These are phyloP conservation scores for Penicillium aurantiogriseum DNA, from an alignment of 2,329 filamentous ascomycete species.

Conservation along the genomic window DNA sequence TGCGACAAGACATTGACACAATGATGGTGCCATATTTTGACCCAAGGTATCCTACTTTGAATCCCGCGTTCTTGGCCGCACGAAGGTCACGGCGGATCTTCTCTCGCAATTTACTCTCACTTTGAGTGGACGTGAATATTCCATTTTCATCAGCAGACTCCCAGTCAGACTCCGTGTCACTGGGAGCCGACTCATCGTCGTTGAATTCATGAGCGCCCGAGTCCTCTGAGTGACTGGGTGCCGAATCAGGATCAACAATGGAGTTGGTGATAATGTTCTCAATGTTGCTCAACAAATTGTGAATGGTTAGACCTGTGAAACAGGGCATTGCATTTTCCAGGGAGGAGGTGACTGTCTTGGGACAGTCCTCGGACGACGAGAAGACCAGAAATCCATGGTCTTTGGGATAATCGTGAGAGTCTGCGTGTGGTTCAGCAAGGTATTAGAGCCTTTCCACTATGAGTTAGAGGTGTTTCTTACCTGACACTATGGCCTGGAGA, in stretches of 20 bases:
- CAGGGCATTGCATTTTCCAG: constrained; percentile 46
- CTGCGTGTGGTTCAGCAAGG: constrained; percentile 32
- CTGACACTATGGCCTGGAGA: constrained; percentile 41
- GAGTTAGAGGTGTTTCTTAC: constrained; percentile 24
- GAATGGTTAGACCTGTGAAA: constrained; percentile 43
- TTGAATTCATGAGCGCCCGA: not conserved
- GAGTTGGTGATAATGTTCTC: constrained; percentile 38
- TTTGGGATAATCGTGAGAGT: constrained; percentile 61
- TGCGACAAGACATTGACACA: constrained; percentile 67
- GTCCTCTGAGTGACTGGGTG: constrained; percentile 10
- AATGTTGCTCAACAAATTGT: constrained; percentile 51
- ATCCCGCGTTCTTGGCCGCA: constrained; percentile 62
- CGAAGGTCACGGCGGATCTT: constrained; percentile 62
- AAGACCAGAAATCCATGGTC: constrained; percentile 52
- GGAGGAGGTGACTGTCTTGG: constrained; percentile 29
- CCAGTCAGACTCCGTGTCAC: constrained; percentile 35
- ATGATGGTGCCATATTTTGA: constrained; percentile 53
- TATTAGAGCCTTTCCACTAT: not conserved
- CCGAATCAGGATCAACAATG: constrained; percentile 5
- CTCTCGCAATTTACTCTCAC: constrained; percentile 13
- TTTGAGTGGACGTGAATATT: constrained; percentile 1
- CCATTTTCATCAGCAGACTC: constrained; percentile 29
- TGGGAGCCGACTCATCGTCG: constrained; percentile 27
- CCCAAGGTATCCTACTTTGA: constrained; percentile 65
- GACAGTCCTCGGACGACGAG: constrained; percentile 41